Percentiles rank a stretch among this genome's conserved stretches.
Evolutionary conservation across 176 grass and related monocot genomes (phyloP).

Genomic region (Luzula sylvatica): DNA sequence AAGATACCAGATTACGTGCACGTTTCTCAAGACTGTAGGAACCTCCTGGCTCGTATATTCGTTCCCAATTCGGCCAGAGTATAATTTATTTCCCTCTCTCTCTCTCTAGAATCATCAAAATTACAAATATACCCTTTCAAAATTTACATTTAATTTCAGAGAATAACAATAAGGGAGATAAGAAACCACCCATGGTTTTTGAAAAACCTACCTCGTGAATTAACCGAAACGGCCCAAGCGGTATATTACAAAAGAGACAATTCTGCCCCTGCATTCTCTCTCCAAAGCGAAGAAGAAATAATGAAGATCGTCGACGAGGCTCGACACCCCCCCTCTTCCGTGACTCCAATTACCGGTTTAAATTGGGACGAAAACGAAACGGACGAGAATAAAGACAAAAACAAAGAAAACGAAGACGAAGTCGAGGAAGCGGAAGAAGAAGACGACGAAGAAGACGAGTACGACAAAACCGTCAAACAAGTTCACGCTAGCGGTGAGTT

Average conservation of each 20-base stretch:
- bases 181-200: slow-evolving; percentile 98
- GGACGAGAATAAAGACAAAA: slow-evolving; percentile 61
- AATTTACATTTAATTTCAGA: slow-evolving; percentile 34
- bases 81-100: slow-evolving; percentile 13
- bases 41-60: slow-evolving; percentile 69
- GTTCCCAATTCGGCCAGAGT: slow-evolving; percentile 43
- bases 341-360: slow-evolving; percentile 51
- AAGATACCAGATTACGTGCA: slow-evolving; percentile 66
- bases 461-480: slow-evolving; percentile 85
- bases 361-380: slow-evolving; percentile 23
- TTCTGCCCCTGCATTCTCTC: slow-evolving; percentile 46
- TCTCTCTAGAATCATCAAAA: background rate
- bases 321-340: slow-evolving; percentile 33
- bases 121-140: slow-evolving; percentile 1
- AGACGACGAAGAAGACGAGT: slow-evolving; percentile 58
- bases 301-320: slow-evolving; percentile 79
- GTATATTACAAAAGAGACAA: slow-evolving; percentile 89
- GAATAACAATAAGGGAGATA: slow-evolving; percentile 93
- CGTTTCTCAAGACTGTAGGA: slow-evolving; percentile 59
- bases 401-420: slow-evolving; percentile 30
- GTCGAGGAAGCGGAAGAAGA: slow-evolving; percentile 32
- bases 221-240: slow-evolving; percentile 61
- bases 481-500: slow-evolving; percentile 79
- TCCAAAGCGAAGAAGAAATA: slow-evolving; percentile 76
- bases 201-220: slow-evolving; percentile 90